Base-by-base conservation (phyloP, 805 yeast species). In the Myxozyma melibiosi region DNA sequence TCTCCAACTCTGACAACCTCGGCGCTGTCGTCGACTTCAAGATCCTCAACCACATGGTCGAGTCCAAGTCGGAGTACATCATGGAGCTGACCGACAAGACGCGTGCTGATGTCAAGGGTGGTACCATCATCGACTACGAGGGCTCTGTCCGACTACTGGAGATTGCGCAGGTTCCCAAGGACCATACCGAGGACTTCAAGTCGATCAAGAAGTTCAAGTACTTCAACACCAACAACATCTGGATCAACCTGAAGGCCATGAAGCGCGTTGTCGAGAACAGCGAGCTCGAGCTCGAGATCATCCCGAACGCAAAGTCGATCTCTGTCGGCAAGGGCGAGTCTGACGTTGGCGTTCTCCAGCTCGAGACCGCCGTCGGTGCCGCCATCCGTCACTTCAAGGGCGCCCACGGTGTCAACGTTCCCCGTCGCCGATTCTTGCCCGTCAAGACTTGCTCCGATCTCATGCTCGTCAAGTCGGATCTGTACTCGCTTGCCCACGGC, bases 31-130 rank as follows among this genome's bases (percentile, higher is more conserved):
- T 94, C 46, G 97, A 94, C 73, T 79, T 89, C 68, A 84, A 85
- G 73, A 90, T 94, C 65, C 80, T 94, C 70, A 83, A 86, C 74
- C 97, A 94, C 78, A 91, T 94, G 96, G 75, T 90, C 64, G 94
- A 88, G 70, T 81, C 96, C 34, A 85, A 85, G 55, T 84, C 97
- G 54, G 98, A 94, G 78, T 94, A 92, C 75, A 84, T 94, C 66
- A 94, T 94, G 99, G 99, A 94, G 78, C 84, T 94, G 74, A 94
- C 99, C 53, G 96, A 92, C 77, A 94, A 94, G 80, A 94, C 99
- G 50, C 86, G 98, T 75, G 99, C 99, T 34, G 99, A 94, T 74
- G 99, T 94, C 70, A 94, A 94, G 78, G 99, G 99, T 79, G 99
- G 98, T 79, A 94, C 98, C 65, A 83, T 94, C 74, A 91, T 94